Base-by-base conservation (phyloP, 257 asterid species). In the Craterostigma plantagineum region DNA sequence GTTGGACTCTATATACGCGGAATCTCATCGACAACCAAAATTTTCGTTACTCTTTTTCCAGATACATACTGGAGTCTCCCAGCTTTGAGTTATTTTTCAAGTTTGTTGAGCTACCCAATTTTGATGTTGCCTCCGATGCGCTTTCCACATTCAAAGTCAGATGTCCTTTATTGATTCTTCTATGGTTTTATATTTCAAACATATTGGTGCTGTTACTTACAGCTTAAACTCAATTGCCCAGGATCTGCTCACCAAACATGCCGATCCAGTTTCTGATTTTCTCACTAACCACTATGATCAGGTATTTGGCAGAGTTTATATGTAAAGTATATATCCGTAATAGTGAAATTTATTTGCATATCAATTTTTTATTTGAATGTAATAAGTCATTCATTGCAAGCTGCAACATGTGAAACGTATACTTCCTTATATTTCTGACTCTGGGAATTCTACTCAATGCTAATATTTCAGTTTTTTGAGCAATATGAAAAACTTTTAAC, bases 61-160 rank as follows among this genome's bases (percentile, higher is more conserved):
- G 95, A 58, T 83, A 83, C 68, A 70, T 83, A 53, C 60, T 83
- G 70, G 92, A 79, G 75, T 79, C 98, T 44, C 95, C 95, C 65
- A 70, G 98, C 84, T 83, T 79, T 61, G 92, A 67, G 68, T 66
- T 90, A 58, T 90, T 90, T 64, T 90, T 79, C 77, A 90, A 90
- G 65, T 90, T 72, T 56, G 71, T 83, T 39, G 91, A 83, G 77
- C 67, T 79, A 50, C 92, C 98, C 16, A 79, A 69, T 60, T 90
- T 90, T 47, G 95, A 82, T 59, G 76, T 83, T 59, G 76, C 95
- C 12, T 90, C 98, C 50, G 95, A 90, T 71, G 93, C 98, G 42
- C 82, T 83, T 68, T 76, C 87, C 46, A 79, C 95, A 42, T 90
- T 90, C 66, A 90, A 90, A 95, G 98, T 90, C 46, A 53, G 70